A percentile compares a stretch with the other conserved stretches of the same genome.
These are phyloP conservation scores for Mesembryanthemum crystallinum DNA, from an alignment of 148 eudicot genomes.

Conservation along the genomic window DNA sequence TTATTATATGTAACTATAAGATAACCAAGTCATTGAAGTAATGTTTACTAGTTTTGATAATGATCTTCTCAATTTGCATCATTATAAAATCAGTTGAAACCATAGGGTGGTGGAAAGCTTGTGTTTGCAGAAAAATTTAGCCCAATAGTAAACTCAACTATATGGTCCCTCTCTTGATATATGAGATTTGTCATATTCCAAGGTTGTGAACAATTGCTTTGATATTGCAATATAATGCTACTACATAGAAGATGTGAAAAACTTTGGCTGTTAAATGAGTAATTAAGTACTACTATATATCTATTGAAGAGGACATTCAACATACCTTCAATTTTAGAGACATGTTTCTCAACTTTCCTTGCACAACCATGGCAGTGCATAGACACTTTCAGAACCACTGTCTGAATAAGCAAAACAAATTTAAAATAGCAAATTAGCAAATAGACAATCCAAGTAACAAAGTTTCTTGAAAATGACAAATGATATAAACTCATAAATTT, in stretches of 20 bases:
- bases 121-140: too few relatives aligned
- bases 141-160: not conserved
- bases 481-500: not conserved
- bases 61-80: too few relatives aligned
- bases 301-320: not conserved
- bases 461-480: not conserved
- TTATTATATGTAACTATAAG: too few relatives aligned
- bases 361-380: constrained; percentile 99
- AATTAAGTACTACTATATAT: too few relatives aligned
- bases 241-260: constrained; percentile 22
- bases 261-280: not conserved
- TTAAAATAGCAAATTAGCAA: not conserved
- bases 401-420: constrained; percentile 34
- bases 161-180: constrained; percentile 25
- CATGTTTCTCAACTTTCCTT: constrained; percentile 77
- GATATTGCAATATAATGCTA: constrained; percentile 13
- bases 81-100: too few relatives aligned
- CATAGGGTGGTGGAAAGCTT: too few relatives aligned
- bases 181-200: constrained; percentile 5
- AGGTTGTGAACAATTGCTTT: constrained; percentile 27
- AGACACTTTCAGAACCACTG: constrained; percentile 84
- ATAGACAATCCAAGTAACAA: not conserved
- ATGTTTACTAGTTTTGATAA: too few relatives aligned
- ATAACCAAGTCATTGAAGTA: too few relatives aligned
- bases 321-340: constrained; percentile 84